These are phyloP conservation scores for Starmerella bacillaris DNA, from an alignment of 805 yeast genomes.

Conservation along the genomic window DNA sequence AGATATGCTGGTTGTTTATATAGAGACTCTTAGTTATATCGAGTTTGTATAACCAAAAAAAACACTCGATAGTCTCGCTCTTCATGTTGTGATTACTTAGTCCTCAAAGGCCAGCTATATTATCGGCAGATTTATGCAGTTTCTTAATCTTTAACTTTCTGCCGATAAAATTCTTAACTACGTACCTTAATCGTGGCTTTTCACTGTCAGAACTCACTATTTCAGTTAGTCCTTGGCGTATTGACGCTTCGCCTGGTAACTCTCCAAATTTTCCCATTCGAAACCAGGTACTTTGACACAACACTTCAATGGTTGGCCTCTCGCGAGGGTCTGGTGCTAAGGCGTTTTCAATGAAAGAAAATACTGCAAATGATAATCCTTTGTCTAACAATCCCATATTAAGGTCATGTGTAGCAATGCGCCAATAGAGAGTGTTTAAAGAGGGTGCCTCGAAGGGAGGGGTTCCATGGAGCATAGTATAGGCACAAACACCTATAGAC, in stretches of 20 bases:
- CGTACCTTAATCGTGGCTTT: neutral
- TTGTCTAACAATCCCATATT: conserved; percentile 45
- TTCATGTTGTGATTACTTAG: no score
- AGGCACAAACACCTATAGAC: conserved; percentile 96
- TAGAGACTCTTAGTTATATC: no score
- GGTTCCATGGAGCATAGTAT: conserved; percentile 72
- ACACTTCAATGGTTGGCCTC: neutral
- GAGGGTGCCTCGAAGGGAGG: conserved; percentile 94
- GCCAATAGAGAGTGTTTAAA: conserved; percentile 71
- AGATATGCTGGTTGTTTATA: no score
- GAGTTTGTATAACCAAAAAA: no score
- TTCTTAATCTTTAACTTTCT: neutral
- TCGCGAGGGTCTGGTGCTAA: conserved; percentile 47
- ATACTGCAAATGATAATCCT: conserved; percentile 50
- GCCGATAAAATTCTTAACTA: neutral
- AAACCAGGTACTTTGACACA: conserved; percentile 1
- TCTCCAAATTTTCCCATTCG: neutral
- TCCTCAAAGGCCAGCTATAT: neutral
- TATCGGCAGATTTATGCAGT: neutral
- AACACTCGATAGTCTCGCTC: no score
- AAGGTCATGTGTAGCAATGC: conserved; percentile 67
- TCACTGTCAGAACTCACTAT: no score
- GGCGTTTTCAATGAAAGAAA: conserved; percentile 39
- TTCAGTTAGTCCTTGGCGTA: no score
- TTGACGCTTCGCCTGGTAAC: neutral